Evolutionary conservation across 306 rosid genomes (phyloP).

Genomic region (Erythrophleum fordii): DNA sequence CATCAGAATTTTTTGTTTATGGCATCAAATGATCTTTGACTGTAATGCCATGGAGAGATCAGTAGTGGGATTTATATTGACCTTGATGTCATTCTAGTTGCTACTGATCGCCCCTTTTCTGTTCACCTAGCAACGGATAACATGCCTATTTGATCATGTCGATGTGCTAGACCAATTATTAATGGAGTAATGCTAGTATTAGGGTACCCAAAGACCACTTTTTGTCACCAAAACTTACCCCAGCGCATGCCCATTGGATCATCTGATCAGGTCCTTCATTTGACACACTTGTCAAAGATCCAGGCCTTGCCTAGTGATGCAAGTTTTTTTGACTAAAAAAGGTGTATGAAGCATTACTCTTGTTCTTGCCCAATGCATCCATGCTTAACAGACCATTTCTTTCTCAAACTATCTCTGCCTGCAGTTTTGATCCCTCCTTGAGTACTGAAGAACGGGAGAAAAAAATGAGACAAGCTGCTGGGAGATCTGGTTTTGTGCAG

Average conservation of each 20-base stretch:
- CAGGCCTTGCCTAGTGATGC: neutral
- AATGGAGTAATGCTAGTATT: neutral
- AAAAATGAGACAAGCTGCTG: slow-evolving; percentile 78
- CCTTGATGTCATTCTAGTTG: neutral
- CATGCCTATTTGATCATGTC: neutral
- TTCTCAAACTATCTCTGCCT: slow-evolving; percentile 10
- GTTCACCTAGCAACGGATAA: neutral
- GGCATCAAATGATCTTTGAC: slow-evolving; percentile 6
- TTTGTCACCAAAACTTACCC: neutral
- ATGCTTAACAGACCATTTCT: neutral
- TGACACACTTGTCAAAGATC: neutral
- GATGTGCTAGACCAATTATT: neutral
- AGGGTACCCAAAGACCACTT: neutral
- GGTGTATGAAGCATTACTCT: neutral
- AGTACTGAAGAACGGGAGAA: slow-evolving; percentile 82
- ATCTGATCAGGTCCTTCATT: neutral
- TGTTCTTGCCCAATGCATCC: slow-evolving; percentile 15
- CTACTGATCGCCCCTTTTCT: neutral
- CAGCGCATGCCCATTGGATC: neutral
- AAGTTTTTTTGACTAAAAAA: neutral
- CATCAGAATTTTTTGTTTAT: neutral
- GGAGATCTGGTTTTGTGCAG: slow-evolving; percentile 85
- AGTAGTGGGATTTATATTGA: neutral
- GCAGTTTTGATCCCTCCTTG: slow-evolving; percentile 91
- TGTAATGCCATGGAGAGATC: neutral